Base-by-base conservation (phyloP, 345 rosid species). In the Salix koriyanagi region DNA sequence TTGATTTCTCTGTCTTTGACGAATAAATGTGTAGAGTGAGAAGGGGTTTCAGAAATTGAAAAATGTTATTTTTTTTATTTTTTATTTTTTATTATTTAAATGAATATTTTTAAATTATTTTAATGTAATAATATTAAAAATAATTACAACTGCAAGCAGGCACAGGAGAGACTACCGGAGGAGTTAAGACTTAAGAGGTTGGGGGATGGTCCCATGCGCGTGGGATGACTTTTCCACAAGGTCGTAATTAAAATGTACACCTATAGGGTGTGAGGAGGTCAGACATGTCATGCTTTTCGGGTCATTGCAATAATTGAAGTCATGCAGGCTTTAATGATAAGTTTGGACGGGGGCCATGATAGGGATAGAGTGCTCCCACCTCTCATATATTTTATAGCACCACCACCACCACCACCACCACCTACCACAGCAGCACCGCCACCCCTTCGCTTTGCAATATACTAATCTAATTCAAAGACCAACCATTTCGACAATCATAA, bases 241-340 rank as follows among this genome's bases (percentile, higher is more conserved):
- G 67, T 32, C n/a, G 75, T 25, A 66, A 68, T 65, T 41, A 82
- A 77, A 79, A 70, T 4, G 62, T n/a, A 62, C 74, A 80, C 75
- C 67, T 18, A 81, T 81, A 71, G 81, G 88, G 76, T 76, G 89
- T 86, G 88, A 84, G 44, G n/a, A 75, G 87, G 90, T 85, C 89
- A 84, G 89, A 83, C 73, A 46, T 92, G 98, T 88, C 97, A 94
- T 90, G 98, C 98, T 90, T 91, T 92, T 85, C 90, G 94, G 94
- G 91, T 89, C 89, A 76, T 91, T 90, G 96, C 97, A 92, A 94
- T 94, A 65, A 94, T 94, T 94, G 98, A 89, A 91, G 75, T 88
- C 94, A 89, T 88, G 96, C 97, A 88, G 89, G 89, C 91, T 90
- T 88, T 88, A 87, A 88, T 88, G 77, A 87, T 89, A 76, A 34